A percentile compares a stretch with the other conserved stretches of the same genome.
Evolutionary conservation across 2,329 filamentous ascomycete species (phyloP).

Genomic region (Verticillium longisporum): DNA sequence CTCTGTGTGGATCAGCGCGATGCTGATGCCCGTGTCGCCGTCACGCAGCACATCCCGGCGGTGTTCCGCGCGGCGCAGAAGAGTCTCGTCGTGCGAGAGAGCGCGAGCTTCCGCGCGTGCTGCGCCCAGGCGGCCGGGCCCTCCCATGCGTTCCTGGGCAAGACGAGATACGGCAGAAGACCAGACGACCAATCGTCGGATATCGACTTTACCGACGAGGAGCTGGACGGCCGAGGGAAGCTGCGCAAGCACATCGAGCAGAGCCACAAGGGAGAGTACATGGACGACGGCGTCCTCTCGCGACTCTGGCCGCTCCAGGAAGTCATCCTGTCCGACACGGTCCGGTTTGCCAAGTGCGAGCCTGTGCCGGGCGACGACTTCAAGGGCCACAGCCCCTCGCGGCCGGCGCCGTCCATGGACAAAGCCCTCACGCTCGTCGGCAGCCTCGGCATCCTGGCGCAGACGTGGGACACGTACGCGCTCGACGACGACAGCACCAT

Average conservation of each 20-base stretch:
- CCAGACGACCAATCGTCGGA: neutral
- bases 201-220: neutral
- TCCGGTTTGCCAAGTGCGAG: neutral
- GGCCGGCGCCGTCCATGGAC: neutral
- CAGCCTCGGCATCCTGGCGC: neutral
- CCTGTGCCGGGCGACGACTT: neutral
- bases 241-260: neutral
- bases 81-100: neutral
- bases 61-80: neutral
- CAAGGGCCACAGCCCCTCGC: neutral
- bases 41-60: neutral
- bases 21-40: neutral
- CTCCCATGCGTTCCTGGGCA: neutral
- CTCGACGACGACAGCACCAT: neutral
- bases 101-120: neutral
- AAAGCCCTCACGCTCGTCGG: neutral
- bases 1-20: neutral
- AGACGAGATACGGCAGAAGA: neutral
- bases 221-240: neutral
- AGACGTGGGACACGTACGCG: neutral
- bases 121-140: neutral
- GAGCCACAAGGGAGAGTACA: neutral
- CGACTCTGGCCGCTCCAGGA: neutral
- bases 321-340: neutral
- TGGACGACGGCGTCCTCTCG: neutral